Percentiles rank a stretch among this genome's conserved stretches.
Evolutionary conservation across 305 asterid species (phyloP).

Genomic region (Solanum hybrid): DNA sequence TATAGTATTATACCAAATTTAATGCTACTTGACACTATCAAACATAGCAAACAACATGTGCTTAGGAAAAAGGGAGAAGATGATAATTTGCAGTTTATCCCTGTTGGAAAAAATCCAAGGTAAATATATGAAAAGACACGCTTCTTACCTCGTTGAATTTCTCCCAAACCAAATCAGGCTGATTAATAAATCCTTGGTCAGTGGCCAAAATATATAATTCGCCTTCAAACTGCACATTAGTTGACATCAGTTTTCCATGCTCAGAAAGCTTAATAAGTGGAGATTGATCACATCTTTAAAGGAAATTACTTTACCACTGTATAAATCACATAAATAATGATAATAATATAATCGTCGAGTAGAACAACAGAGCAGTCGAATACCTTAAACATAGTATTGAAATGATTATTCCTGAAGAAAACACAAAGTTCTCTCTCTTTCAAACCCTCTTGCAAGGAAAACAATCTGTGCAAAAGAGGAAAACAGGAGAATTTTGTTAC

Average conservation of each 20-base stretch:
- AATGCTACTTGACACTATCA: background rate
- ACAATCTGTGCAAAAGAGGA: conserved; percentile 44
- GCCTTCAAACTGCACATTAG: conserved; percentile 75
- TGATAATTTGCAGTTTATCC: background rate
- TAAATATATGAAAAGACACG: background rate
- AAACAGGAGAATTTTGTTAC: conserved; percentile 12
- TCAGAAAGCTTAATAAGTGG: background rate
- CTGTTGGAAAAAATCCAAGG: background rate
- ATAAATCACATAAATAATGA: background rate
- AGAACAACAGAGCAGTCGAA: background rate
- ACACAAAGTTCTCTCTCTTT: conserved; percentile 93
- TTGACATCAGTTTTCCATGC: conserved; percentile 14
- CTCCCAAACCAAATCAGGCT: conserved; percentile 96
- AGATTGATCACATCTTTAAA: background rate
- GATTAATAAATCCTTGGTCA: conserved; percentile 81
- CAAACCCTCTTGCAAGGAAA: conserved; percentile 75
- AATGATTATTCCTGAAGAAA: conserved; percentile 95
- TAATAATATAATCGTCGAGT: background rate
- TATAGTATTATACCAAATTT: background rate
- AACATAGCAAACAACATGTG: background rate
- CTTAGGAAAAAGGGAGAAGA: background rate
- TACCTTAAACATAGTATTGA: conserved; percentile 99
- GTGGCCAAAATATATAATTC: conserved; percentile 83
- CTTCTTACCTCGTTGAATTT: conserved; percentile 80
- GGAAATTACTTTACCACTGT: background rate